Percentiles rank a stretch among this genome's conserved stretches.
These are phyloP conservation scores for Dispira parvispora DNA, from an alignment of 192 early-diverging fungal genomes.

Conservation along the genomic window DNA sequence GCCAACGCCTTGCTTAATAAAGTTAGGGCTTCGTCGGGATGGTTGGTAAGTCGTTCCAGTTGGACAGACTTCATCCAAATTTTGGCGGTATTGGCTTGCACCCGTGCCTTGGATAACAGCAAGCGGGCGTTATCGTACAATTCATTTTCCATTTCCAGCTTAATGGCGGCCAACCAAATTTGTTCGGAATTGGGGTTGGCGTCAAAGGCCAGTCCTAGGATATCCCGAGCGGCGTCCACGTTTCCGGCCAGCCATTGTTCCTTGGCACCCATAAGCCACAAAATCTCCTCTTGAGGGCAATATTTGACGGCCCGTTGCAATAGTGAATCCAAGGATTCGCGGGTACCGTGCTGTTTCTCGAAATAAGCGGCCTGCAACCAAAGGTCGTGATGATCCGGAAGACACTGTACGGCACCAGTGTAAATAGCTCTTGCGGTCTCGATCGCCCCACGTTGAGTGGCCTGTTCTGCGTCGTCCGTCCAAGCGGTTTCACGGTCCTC, in stretches of 20 bases:
- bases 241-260: constrained; percentile 80
- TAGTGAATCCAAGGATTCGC: constrained; percentile 54
- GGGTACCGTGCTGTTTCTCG: constrained; percentile 70
- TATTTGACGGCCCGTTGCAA: constrained; percentile 69
- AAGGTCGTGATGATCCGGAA: constrained; percentile 60
- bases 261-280: constrained; percentile 97
- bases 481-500: constrained; percentile 64
- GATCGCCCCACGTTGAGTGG: constrained; percentile 35
- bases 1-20: constrained; percentile 45
- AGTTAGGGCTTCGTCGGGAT: constrained; percentile 42
- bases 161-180: constrained; percentile 91
- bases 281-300: constrained; percentile 79
- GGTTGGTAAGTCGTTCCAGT: constrained; percentile 60
- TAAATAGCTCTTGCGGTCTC: constrained; percentile 80
- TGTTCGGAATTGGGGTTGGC: constrained; percentile 85
- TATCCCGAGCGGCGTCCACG: constrained; percentile 62
- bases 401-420: constrained; percentile 55
- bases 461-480: constrained; percentile 80
- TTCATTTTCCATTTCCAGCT: constrained; percentile 80
- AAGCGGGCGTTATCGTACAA: constrained; percentile 59
- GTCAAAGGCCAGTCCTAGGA: constrained; percentile 71
- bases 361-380: constrained; percentile 77
- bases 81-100: constrained; percentile 51
- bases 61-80: constrained; percentile 96
- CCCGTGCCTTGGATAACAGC: constrained; percentile 58